Conservation (phyloP, 257 asterid species). For the Rubia yunnanensis region DNA sequence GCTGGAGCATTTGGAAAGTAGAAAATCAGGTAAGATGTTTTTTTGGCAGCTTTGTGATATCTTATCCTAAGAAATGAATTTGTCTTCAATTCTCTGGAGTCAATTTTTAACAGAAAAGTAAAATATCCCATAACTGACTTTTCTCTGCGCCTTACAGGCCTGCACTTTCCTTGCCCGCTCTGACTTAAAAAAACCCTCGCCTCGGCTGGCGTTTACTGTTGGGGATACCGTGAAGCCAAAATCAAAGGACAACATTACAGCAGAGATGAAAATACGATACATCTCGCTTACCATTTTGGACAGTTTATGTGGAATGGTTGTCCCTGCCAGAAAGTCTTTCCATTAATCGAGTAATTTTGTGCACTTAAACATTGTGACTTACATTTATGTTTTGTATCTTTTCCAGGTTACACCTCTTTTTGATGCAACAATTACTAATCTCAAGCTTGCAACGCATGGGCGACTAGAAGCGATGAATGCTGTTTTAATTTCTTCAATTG, state of each 20-base stretch:
- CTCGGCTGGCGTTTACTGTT: constrained; percentile 71
- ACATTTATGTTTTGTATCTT: constrained; percentile 15
- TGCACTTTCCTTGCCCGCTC: constrained; percentile 94
- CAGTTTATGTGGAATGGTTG: constrained; percentile 95
- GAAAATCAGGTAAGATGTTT: constrained; percentile 72
- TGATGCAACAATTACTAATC: constrained; percentile 88
- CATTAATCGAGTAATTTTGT: constrained; percentile 11
- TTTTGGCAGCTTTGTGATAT: background rate
- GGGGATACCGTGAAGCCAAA: constrained; percentile 87
- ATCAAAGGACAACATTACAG: constrained; percentile 81
- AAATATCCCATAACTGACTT: background rate
- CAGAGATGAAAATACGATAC: constrained; percentile 93
- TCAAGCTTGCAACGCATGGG: constrained; percentile 95
- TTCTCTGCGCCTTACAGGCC: constrained; percentile 41
- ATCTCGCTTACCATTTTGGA: constrained; percentile 79
- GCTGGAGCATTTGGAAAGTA: constrained; percentile 99
- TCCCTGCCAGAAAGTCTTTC: constrained; percentile 12
- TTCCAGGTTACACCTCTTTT: constrained; percentile 91
- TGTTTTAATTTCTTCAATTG: constrained; percentile 76
- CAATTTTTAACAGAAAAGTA: background rate
- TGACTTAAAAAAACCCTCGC: constrained; percentile 85
- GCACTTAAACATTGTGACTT: constrained; percentile 7
- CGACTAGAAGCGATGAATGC: constrained; percentile 82
- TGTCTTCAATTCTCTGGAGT: background rate
- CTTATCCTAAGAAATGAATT: constrained; percentile 1